Conservation (phyloP, 257 asterid genomes). For the Eucommia ulmoides region DNA sequence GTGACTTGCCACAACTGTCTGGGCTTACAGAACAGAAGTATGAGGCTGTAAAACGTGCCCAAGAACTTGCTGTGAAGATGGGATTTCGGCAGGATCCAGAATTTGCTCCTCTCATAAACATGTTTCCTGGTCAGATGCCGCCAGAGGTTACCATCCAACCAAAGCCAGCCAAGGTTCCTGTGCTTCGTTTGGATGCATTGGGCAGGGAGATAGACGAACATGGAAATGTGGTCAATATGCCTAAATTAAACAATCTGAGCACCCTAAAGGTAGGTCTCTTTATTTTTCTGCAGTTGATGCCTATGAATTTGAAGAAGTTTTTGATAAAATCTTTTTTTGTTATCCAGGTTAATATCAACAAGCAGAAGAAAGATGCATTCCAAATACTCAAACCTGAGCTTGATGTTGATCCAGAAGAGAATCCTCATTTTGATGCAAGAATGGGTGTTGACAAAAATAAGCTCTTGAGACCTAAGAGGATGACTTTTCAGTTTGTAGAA, state of each 20-base stretch:
- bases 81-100: conserved; percentile 91
- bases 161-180: conserved; percentile 86
- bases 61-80: conserved; percentile 87
- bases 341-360: conserved; percentile 82
- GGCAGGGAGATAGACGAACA: conserved; percentile 97
- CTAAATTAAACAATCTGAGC: conserved; percentile 64
- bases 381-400: conserved; percentile 94
- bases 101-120: conserved; percentile 67
- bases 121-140: conserved; percentile 87
- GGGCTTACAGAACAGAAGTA: conserved; percentile 67
- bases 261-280: conserved; percentile 69
- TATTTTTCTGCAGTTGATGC: background rate
- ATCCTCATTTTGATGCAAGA: conserved; percentile 80
- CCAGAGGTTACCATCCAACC: conserved; percentile 68
- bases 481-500: conserved; percentile 83
- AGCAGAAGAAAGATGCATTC: conserved; percentile 92
- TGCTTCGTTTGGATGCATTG: conserved; percentile 84
- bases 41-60: conserved; percentile 84
- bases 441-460: conserved; percentile 83
- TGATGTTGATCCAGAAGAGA: conserved; percentile 75
- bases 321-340: background rate
- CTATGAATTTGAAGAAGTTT: background rate
- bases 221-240: conserved; percentile 72
- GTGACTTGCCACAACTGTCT: conserved; percentile 56
- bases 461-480: conserved; percentile 81